Conservation (phyloP, 306 rosid species). For the Begonia masoniana region DNA sequence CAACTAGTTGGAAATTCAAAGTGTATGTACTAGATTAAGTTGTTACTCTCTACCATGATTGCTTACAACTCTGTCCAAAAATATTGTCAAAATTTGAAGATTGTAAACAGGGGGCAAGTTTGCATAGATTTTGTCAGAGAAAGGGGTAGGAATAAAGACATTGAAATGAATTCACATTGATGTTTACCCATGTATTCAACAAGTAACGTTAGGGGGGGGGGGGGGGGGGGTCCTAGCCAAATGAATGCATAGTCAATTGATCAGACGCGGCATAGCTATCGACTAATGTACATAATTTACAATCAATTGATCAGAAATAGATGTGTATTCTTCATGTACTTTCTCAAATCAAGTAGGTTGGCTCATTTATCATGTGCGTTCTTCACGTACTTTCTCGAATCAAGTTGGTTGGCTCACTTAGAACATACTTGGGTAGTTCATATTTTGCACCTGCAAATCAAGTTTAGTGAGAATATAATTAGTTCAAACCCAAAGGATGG, state of each 20-base stretch:
- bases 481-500: no score
- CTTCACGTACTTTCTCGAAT: slow-evolving; percentile 36
- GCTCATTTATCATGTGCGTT: slow-evolving; percentile 10
- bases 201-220: slow-evolving; percentile 1
- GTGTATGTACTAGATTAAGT: no score
- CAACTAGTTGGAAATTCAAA: no score
- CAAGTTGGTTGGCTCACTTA: slow-evolving; percentile 98
- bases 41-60: no score
- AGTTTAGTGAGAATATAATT: no score
- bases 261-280: not conserved
- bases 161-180: no score
- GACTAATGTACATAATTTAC: slow-evolving; percentile 82
- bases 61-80: no score
- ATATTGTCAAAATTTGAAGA: no score
- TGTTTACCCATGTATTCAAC: no score
- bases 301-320: slow-evolving; percentile 38
- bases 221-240: no score
- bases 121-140: slow-evolving; percentile 18
- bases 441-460: slow-evolving; percentile 78
- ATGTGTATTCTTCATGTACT: slow-evolving; percentile 11
- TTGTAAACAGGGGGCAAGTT: no score
- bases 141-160: slow-evolving; percentile 10
- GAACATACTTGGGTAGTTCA: slow-evolving; percentile 90
- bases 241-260: no score
- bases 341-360: slow-evolving; percentile 17